These are phyloP conservation scores for Candida ulmi DNA, from an alignment of 805 yeast genomes.

Conservation along the genomic window DNA sequence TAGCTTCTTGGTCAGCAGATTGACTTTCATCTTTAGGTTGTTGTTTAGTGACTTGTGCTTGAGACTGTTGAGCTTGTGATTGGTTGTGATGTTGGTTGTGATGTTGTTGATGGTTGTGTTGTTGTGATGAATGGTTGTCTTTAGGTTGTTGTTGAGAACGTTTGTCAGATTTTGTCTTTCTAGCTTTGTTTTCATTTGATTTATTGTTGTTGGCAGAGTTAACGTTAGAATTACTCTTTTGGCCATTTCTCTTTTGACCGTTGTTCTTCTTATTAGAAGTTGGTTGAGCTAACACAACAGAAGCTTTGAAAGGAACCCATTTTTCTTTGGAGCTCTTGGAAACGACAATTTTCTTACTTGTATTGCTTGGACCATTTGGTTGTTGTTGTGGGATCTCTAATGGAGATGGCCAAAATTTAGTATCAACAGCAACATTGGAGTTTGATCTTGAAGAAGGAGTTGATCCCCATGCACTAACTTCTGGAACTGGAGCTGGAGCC, in stretches of 20 bases:
- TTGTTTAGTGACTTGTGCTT: not conserved
- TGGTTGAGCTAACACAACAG: conserved; percentile 39
- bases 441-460: conserved; percentile 22
- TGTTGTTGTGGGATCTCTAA: conserved; percentile 23
- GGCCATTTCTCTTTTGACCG: conserved; percentile 18
- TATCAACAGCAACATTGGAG: conserved; percentile 16
- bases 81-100: not conserved
- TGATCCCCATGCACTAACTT: conserved; percentile 56
- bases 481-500: conserved; percentile 65
- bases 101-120: not conserved
- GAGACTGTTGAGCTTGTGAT: not conserved
- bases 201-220: conserved; percentile 2
- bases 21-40: not conserved
- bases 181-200: conserved; percentile 8
- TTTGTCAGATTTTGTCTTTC: conserved; percentile 19
- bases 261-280: conserved; percentile 14
- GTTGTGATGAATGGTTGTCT: too few relatives aligned
- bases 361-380: conserved; percentile 3
- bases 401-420: conserved; percentile 32
- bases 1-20: conserved; percentile 4
- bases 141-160: conserved; percentile 1
- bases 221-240: conserved; percentile 8
- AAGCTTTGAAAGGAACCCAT: conserved; percentile 67
- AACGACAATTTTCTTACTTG: conserved; percentile 10
- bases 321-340: conserved; percentile 42